These are phyloP conservation scores for Phytophthora melonis DNA, from an alignment of 352 stramenopile genomes.

Conservation along the genomic window DNA sequence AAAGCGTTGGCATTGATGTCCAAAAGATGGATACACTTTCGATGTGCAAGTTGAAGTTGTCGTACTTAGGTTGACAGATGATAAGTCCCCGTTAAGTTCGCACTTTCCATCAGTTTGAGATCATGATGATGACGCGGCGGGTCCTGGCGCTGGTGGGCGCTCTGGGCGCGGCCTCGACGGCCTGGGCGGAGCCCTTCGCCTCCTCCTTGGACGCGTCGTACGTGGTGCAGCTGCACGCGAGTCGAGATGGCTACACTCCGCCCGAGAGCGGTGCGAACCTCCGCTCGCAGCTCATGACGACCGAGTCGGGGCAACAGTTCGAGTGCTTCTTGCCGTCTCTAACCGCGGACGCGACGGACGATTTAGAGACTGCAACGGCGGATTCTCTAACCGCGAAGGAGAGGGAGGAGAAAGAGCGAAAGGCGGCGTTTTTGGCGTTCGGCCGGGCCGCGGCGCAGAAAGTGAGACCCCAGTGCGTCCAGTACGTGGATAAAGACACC, in stretches of 20 bases:
- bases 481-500: conserved; percentile 60
- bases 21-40: background rate
- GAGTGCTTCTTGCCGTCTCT: conserved; percentile 77
- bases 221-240: conserved; percentile 75
- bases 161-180: conserved; percentile 13
- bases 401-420: conserved; percentile 12
- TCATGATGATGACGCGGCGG: conserved; percentile 32
- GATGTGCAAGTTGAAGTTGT: conserved; percentile 19
- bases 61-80: conserved; percentile 3
- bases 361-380: conserved; percentile 3
- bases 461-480: conserved; percentile 69
- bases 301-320: conserved; percentile 68
- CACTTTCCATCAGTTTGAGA: background rate
- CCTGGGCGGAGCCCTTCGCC: conserved; percentile 14
- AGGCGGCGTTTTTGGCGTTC: conserved; percentile 52
- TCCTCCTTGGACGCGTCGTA: conserved; percentile 57
- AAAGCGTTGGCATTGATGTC: background rate
- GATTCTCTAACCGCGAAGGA: conserved; percentile 11
- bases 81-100: conserved; percentile 13
- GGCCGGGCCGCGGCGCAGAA: conserved; percentile 61
- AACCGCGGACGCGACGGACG: conserved; percentile 3
- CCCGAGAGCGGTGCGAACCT: conserved; percentile 27
- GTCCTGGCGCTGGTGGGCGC: conserved; percentile 17
- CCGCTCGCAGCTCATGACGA: conserved; percentile 70
- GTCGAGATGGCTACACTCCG: conserved; percentile 44